Conservation (phyloP, 305 asterid species). For the Salvia sclarea region DNA sequence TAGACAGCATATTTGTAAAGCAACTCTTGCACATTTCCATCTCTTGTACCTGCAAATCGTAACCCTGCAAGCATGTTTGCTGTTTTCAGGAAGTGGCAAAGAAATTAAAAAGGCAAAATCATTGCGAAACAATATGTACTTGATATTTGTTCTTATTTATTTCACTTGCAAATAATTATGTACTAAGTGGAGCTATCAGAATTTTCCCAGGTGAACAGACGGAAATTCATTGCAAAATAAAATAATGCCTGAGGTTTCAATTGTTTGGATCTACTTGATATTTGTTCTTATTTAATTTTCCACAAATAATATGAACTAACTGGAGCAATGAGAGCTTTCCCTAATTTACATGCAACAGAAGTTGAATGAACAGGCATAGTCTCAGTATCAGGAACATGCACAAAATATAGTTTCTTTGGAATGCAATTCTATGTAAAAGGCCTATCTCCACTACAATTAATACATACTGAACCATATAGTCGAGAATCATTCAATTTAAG, state of each 20-base stretch:
- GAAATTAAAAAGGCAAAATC: conserved; percentile 12
- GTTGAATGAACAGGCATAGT: not conserved
- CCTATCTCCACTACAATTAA: no score
- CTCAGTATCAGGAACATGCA: conserved; percentile 1
- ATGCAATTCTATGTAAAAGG: not conserved
- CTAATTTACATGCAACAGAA: not conserved
- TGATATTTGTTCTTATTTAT: not conserved
- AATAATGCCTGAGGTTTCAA: not conserved
- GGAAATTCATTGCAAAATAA: conserved; percentile 16
- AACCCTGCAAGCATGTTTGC: conserved; percentile 55
- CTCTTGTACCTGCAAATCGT: conserved; percentile 95
- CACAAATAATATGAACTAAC: no score
- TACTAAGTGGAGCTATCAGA: not conserved
- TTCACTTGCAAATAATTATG: not conserved
- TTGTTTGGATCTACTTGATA: not conserved
- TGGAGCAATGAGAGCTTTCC: not conserved
- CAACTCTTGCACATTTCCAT: conserved; percentile 86
- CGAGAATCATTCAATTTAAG: not conserved
- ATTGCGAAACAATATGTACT: conserved; percentile 9
- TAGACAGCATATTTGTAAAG: conserved; percentile 80
- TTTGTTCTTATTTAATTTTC: not conserved
- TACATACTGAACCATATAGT: no score
- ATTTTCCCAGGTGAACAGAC: not conserved
- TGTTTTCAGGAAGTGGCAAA: conserved; percentile 22
- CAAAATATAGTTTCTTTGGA: conserved; percentile 17